Evolutionary conservation across 306 rosid genomes (phyloP).

Genomic region (Phaseolus lunatus): DNA sequence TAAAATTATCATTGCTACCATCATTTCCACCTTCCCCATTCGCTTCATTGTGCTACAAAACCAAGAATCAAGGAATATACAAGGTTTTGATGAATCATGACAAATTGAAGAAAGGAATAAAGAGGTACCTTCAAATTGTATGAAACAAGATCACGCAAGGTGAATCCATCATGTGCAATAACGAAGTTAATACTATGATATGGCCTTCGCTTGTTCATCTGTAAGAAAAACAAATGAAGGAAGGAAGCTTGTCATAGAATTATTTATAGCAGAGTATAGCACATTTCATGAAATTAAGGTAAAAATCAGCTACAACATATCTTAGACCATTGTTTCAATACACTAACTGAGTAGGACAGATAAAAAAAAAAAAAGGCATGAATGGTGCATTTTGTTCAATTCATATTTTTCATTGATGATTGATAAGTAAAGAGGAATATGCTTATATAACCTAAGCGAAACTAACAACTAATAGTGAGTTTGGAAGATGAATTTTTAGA

Average conservation of each 20-base stretch:
- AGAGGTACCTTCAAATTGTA: constrained; percentile 84
- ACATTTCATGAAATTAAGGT: constrained; percentile 9
- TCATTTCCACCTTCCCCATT: constrained; percentile 97
- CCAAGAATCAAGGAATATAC: constrained; percentile 47
- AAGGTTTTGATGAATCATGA: constrained; percentile 22
- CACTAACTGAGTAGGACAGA: neutral
- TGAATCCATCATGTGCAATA: constrained; percentile 92
- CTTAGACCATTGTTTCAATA: constrained; percentile 24
- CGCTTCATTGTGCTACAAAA: constrained; percentile 90
- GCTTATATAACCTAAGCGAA: no score
- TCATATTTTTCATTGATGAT: no score
- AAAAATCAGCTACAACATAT: constrained; percentile 22
- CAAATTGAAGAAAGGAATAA: constrained; percentile 26
- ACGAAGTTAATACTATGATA: constrained; percentile 85
- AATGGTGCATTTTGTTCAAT: neutral
- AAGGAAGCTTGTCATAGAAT: constrained; percentile 30
- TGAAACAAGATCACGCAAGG: constrained; percentile 86
- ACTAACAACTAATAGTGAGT: no score
- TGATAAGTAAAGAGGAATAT: no score
- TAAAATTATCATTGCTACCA: constrained; percentile 83
- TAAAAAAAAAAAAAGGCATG: neutral
- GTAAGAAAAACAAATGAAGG: constrained; percentile 46
- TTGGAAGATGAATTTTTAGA: no score
- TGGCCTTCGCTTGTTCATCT: constrained; percentile 93
- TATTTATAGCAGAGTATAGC: constrained; percentile 8